These are phyloP conservation scores for Colletotrichum ledebouriae DNA, from an alignment of 2,329 filamentous ascomycete genomes.

Conservation along the genomic window DNA sequence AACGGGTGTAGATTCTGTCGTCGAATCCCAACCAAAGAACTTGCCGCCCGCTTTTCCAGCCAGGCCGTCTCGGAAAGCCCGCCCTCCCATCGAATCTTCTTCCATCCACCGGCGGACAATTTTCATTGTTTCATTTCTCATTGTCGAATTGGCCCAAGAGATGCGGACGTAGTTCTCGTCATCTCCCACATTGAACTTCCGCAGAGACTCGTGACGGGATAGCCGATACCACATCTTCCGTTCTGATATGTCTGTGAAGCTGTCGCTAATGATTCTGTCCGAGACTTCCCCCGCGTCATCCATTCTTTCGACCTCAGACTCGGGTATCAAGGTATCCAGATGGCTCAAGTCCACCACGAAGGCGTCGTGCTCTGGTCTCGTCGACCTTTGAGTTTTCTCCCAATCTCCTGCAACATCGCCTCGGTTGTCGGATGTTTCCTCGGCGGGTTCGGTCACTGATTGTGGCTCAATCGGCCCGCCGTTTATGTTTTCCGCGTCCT, in stretches of 20 bases:
- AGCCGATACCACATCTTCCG: conserved; percentile 76
- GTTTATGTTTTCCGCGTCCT: not conserved
- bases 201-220: conserved; percentile 70
- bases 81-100: conserved; percentile 70
- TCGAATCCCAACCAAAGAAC: conserved; percentile 73
- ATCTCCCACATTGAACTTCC: conserved; percentile 68
- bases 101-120: conserved; percentile 77
- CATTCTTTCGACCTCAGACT: conserved; percentile 40
- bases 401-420: not conserved
- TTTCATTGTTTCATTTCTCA: conserved; percentile 67
- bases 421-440: not conserved
- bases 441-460: not conserved
- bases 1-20: conserved; percentile 58
- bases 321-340: conserved; percentile 52
- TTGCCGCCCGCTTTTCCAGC: conserved; percentile 56
- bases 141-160: conserved; percentile 68
- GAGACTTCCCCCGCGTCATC: conserved; percentile 52
- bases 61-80: conserved; percentile 58
- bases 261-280: conserved; percentile 64
- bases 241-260: conserved; percentile 67
- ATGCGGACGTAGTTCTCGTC: conserved; percentile 72
- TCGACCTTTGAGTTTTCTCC: conserved; percentile 19
- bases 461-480: not conserved
- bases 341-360: conserved; percentile 51
- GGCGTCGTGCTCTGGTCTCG: conserved; percentile 34